These are phyloP conservation scores for Setaria viridis DNA, from an alignment of 202 grass and related monocot species.

Conservation along the genomic window DNA sequence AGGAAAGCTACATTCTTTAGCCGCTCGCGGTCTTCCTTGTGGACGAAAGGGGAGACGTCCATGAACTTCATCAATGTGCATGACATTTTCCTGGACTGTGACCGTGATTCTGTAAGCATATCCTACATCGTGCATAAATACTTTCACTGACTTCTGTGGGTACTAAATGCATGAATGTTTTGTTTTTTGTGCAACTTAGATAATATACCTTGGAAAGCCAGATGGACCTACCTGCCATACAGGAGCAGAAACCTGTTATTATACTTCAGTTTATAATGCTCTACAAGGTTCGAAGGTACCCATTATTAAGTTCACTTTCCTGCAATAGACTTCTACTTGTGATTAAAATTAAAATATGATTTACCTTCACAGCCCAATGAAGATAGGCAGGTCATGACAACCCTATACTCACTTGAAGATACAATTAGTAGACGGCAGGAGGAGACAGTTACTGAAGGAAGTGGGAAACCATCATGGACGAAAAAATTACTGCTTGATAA, in stretches of 20 bases:
- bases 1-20: conserved; percentile 94
- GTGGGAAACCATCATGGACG: conserved; percentile 86
- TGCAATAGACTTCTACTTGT: conserved; percentile 22
- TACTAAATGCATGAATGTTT: conserved; percentile 11
- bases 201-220: conserved; percentile 96
- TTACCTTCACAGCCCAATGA: conserved; percentile 43
- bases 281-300: conserved; percentile 74
- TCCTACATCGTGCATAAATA: conserved; percentile 13
- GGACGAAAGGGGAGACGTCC: conserved; percentile 98
- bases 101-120: conserved; percentile 86
- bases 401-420: conserved; percentile 82
- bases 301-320: conserved; percentile 15
- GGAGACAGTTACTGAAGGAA: conserved; percentile 56
- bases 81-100: conserved; percentile 88
- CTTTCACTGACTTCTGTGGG: not conserved
- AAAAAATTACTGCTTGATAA: conserved; percentile 77
- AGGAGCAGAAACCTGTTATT: conserved; percentile 85
- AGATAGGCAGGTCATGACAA: conserved; percentile 62
- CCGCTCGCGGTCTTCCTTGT: conserved; percentile 79
- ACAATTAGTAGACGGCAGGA: conserved; percentile 81
- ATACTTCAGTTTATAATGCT: conserved; percentile 76
- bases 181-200: conserved; percentile 50
- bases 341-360: conserved; percentile 22
- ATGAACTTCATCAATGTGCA: conserved; percentile 96
- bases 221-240: conserved; percentile 98